Base-by-base conservation (phyloP, 2,329 filamentous ascomycete genomes). In the Monosporascus sp. region DNA sequence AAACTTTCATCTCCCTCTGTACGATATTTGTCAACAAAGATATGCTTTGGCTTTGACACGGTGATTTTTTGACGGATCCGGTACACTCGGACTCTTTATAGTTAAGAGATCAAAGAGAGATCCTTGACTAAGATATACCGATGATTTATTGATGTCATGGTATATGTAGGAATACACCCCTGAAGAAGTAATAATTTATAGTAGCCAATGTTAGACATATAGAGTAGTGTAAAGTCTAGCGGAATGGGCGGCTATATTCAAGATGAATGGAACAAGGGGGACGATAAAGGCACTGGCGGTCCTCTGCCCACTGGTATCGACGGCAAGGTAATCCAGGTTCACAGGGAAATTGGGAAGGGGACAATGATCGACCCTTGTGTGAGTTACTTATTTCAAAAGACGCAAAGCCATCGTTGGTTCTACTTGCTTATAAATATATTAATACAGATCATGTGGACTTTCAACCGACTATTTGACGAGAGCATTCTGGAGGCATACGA, bases 381-480 rank as follows among this genome's bases (percentile, higher is more conserved):
- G 17, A 45, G 42, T 45, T 14, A 1, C 15, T 6, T 18, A n/a
- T 11, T 18, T 18, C 5, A 39, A 0, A 1, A 18, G 18, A 17
- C n/a, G 22, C 15, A 2, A 39, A 39, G 2, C 15, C 27, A 3
- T 11, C 1, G 1, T 1, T 9, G 3, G 2, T 1, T 45, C 5
- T 45, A 27, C 17, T 22, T 27, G 20, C 17, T 25, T 2, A 45
- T 18, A 2, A 45, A 1, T 5, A 1, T n/a, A 0, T 1, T 15
- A 18, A 18, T 18, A 42, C 20, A 42, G 39, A 18, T 42, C 9
- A 14, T 42, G 9, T 42, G 39, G 39, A n/a, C 22, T 2, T 22
- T 22, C 22, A 22, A 22, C 22, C 22, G 22, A 22, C 22, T 22
- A 22, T 22, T 22, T 22, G 22, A 22, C 3, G 22, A 22, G 22